Conservation (phyloP, 75 land plant genomes). For the Sequoia sempervirens region DNA sequence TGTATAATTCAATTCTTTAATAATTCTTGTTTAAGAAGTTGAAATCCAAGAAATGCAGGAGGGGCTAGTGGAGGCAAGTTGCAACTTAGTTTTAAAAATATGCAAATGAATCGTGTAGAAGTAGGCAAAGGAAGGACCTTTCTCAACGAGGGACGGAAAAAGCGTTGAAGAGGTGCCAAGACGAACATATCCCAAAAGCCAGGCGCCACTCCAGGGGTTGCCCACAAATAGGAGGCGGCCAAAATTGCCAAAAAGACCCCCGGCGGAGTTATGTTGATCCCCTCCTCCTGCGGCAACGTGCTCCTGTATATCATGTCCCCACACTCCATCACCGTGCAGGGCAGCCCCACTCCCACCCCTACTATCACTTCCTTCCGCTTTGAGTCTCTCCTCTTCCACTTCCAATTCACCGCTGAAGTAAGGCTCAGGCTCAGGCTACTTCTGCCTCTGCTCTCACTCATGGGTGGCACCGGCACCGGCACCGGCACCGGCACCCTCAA, state of each 20-base stretch:
- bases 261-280: conserved; percentile 66
- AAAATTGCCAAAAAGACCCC: conserved; percentile 64
- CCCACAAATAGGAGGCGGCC: conserved; percentile 86
- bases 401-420: background rate
- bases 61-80: too few relatives aligned
- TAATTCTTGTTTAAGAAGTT: too few relatives aligned
- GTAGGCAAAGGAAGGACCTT: conserved; percentile 43
- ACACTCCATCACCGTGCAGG: conserved; percentile 99
- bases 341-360: conserved; percentile 95
- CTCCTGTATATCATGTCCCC: conserved; percentile 96
- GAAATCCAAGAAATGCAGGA: too few relatives aligned
- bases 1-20: too few relatives aligned
- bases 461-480: background rate
- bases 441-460: background rate
- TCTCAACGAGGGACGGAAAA: conserved; percentile 64
- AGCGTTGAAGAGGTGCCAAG: conserved; percentile 78
- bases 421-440: background rate
- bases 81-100: too few relatives aligned
- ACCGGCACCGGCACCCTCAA: background rate
- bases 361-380: conserved; percentile 48
- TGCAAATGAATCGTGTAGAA: background rate
- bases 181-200: conserved; percentile 99
- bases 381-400: background rate
- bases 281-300: conserved; percentile 70
- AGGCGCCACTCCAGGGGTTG: conserved; percentile 98